Conservation (phyloP, 2,329 filamentous ascomycete genomes). For the Talaromyces albobiverticillius region DNA sequence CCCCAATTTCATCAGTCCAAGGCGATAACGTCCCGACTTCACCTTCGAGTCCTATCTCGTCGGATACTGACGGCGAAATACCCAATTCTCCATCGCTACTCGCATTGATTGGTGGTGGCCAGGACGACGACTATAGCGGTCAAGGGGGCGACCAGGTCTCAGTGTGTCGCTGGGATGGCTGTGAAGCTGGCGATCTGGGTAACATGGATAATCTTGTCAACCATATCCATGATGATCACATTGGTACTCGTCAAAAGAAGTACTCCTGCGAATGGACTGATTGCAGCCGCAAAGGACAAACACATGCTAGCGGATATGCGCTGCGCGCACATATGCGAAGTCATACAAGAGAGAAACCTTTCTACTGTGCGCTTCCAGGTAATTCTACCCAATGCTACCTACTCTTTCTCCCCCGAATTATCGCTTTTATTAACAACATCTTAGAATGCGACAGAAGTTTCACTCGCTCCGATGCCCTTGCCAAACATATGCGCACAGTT, state of each 20-base stretch:
- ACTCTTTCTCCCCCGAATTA: background rate
- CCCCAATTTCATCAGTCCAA: slow-evolving; percentile 45
- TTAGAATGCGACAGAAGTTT: slow-evolving; percentile 96
- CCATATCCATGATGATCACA: slow-evolving; percentile 89
- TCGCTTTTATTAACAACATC: background rate
- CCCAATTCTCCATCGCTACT: slow-evolving; percentile 64
- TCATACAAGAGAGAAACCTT: slow-evolving; percentile 96
- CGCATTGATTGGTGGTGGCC: slow-evolving; percentile 38
- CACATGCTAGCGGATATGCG: slow-evolving; percentile 93
- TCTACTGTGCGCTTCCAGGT: slow-evolving; percentile 95
- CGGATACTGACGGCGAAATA: slow-evolving; percentile 84
- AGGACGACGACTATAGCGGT: slow-evolving; percentile 65
- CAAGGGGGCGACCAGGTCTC: slow-evolving; percentile 72
- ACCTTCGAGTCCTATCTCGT: slow-evolving; percentile 70
- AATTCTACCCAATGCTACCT: slow-evolving; percentile 19
- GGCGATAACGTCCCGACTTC: slow-evolving; percentile 40
- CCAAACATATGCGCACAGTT: slow-evolving; percentile 98
- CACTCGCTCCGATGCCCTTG: slow-evolving; percentile 89
- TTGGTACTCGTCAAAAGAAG: slow-evolving; percentile 88
- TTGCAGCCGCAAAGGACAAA: slow-evolving; percentile 81
- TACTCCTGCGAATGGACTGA: slow-evolving; percentile 98
- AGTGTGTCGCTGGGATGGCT: slow-evolving; percentile 74
- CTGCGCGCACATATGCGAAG: slow-evolving; percentile 96
- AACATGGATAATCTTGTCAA: slow-evolving; percentile 81
- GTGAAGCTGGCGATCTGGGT: slow-evolving; percentile 65